Conservation (phyloP, 169 alveolate genomes). For the Plasmodium vivax region DNA sequence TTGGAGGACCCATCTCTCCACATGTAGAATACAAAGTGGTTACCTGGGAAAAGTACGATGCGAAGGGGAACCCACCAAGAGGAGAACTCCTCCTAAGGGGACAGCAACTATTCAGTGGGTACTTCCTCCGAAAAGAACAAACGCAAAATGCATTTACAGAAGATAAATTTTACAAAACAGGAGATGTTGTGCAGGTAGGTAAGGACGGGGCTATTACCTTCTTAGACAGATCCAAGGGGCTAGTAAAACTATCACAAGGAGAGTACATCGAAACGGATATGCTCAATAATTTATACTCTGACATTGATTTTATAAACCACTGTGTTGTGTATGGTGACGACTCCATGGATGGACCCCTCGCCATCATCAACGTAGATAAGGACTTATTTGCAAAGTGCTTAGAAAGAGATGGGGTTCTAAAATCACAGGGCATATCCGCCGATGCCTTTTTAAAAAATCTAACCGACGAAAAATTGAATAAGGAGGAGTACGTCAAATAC, state of each 20-base stretch:
- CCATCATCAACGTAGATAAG: slow-evolving; percentile 33
- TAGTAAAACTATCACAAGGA: slow-evolving; percentile 95
- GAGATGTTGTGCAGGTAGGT: slow-evolving; percentile 93
- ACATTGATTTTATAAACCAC: slow-evolving; percentile 3
- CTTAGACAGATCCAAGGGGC: slow-evolving; percentile 94
- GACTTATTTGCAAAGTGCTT: slow-evolving; percentile 8
- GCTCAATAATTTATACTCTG: slow-evolving; percentile 36
- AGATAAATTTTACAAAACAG: slow-evolving; percentile 94
- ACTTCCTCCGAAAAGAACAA: slow-evolving; percentile 89
- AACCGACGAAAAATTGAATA: background rate
- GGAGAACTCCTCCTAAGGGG: slow-evolving; percentile 96
- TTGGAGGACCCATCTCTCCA: slow-evolving; percentile 34
- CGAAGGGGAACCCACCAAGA: slow-evolving; percentile 87
- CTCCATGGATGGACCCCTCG: slow-evolving; percentile 55
- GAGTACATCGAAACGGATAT: slow-evolving; percentile 90
- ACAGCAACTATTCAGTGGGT: slow-evolving; percentile 88
- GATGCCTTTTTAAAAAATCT: background rate
- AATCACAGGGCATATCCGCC: background rate
- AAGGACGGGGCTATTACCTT: slow-evolving; percentile 90
- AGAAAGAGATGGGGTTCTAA: slow-evolving; percentile 8
- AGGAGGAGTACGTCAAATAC: slow-evolving; percentile 20
- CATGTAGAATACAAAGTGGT: background rate
- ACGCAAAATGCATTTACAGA: slow-evolving; percentile 87
- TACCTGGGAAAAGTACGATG: slow-evolving; percentile 70
- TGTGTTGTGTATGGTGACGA: slow-evolving; percentile 74